A percentile compares a stretch with the other conserved stretches of the same genome.
These are phyloP conservation scores for Zopfia rhizophila DNA, from an alignment of 2,329 filamentous ascomycete species.

Conservation along the genomic window DNA sequence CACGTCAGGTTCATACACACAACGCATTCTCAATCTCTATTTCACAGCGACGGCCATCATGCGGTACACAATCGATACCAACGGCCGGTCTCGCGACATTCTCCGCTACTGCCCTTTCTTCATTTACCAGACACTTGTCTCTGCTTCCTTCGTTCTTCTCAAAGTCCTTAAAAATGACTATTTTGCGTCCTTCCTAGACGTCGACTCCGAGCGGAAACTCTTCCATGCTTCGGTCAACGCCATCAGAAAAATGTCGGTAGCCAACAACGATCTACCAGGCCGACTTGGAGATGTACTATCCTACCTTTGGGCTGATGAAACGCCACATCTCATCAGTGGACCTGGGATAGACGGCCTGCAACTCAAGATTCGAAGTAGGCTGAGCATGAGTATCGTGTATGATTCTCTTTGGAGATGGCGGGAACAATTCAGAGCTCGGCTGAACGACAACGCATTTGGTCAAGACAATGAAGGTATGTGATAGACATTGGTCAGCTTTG, in stretches of 20 bases:
- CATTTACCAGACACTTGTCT: constrained; percentile 1
- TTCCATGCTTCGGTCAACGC: constrained; percentile 9
- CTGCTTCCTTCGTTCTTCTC: constrained; percentile 11
- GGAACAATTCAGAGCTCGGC: constrained; percentile 13
- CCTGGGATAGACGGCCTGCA: constrained; percentile 13
- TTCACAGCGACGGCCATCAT: constrained; percentile 17
- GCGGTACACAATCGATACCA: constrained; percentile 16
- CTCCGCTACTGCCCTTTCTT: constrained; percentile 10
- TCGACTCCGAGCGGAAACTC: constrained; percentile 3
- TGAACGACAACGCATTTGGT: background rate
- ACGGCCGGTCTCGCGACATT: constrained; percentile 7
- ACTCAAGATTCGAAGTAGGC: constrained; percentile 6
- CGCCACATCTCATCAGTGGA: constrained; percentile 13
- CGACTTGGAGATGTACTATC: constrained; percentile 10
- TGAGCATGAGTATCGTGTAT: constrained; percentile 16
- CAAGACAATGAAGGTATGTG: background rate
- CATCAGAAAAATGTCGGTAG: constrained; percentile 9
- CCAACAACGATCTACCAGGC: constrained; percentile 9
- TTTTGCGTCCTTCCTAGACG: constrained; percentile 15
- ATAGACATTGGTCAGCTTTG: no score
- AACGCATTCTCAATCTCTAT: constrained; percentile 26
- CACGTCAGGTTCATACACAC: constrained; percentile 14
- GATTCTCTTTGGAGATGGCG: constrained; percentile 15
- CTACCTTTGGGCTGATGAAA: constrained; percentile 10
- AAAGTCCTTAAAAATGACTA: constrained; percentile 11